Conservation (phyloP, 805 yeast genomes). For the Ogataea salicorniae region DNA sequence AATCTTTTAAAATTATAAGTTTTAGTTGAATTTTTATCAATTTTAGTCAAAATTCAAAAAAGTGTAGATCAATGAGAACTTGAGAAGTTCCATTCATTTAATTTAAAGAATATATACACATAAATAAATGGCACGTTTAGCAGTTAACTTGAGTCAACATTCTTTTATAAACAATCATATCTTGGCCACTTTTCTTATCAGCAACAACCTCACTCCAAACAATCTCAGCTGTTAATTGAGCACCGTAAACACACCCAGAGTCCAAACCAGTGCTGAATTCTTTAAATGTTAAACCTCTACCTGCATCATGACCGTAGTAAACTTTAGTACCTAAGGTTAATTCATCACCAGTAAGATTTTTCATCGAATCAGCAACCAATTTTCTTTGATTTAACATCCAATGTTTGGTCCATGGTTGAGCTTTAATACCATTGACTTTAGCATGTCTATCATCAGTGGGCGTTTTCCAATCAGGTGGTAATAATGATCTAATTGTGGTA, state of each 20-base stretch:
- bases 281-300: conserved; percentile 61
- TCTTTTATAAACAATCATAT: conserved; percentile 22
- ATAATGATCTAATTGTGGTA: conserved; percentile 63
- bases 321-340: conserved; percentile 37
- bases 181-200: conserved; percentile 3
- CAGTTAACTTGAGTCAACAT: conserved; percentile 27
- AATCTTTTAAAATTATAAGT: no score
- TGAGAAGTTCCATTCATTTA: neutral
- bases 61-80: neutral
- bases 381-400: conserved; percentile 27
- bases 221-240: conserved; percentile 57
- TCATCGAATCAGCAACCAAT: conserved; percentile 3
- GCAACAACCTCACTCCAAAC: conserved; percentile 34
- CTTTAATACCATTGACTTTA: conserved; percentile 23
- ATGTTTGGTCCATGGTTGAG: conserved; percentile 30
- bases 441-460: conserved; percentile 44
- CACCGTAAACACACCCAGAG: conserved; percentile 76
- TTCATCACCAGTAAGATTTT: conserved; percentile 4
- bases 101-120: neutral
- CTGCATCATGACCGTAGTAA: conserved; percentile 87
- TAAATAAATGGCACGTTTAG: neutral
- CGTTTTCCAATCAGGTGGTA: conserved; percentile 56
- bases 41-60: no score
- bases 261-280: conserved; percentile 77
- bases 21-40: no score